These are phyloP conservation scores for Nelumbo lutea DNA, from an alignment of 164 flowering plant species.

Conservation along the genomic window DNA sequence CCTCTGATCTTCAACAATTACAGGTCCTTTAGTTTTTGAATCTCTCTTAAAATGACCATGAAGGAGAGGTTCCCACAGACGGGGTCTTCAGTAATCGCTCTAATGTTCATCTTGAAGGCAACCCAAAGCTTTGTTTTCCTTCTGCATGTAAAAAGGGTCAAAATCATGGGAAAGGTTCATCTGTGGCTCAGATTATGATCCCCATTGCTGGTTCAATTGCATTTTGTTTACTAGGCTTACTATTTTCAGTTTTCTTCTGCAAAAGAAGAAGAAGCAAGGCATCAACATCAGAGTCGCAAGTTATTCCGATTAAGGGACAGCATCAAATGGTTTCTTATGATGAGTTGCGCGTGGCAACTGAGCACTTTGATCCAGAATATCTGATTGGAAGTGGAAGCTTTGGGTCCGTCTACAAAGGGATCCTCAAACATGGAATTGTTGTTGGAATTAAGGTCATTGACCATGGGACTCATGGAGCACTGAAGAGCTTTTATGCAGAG, in stretches of 20 bases:
- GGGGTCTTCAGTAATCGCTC: conserved; percentile 26
- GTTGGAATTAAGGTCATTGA: conserved; percentile 34
- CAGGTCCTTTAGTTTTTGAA: conserved; percentile 20
- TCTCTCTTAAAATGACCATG: conserved; percentile 30
- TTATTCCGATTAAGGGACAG: background rate
- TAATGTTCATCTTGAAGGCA: conserved; percentile 22
- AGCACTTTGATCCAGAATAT: conserved; percentile 21
- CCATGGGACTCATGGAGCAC: conserved; percentile 5
- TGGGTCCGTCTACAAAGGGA: background rate
- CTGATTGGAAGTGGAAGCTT: conserved; percentile 25
- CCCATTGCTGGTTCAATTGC: background rate
- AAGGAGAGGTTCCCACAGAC: conserved; percentile 30
- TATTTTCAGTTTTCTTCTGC: background rate
- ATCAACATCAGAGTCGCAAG: background rate
- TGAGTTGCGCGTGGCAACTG: conserved; percentile 30
- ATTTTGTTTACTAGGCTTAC: background rate
- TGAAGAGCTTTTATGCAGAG: conserved; percentile 34
- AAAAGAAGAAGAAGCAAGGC: conserved; percentile 1
- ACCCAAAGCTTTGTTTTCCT: conserved; percentile 25
- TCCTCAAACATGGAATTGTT: conserved; percentile 6
- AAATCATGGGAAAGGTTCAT: conserved; percentile 1
- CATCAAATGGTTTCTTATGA: conserved; percentile 22
- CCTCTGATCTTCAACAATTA: conserved; percentile 14
- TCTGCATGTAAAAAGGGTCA: conserved; percentile 2
- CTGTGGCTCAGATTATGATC: background rate